Conservation (phyloP, 345 rosid genomes). For the Theobroma cacao region DNA sequence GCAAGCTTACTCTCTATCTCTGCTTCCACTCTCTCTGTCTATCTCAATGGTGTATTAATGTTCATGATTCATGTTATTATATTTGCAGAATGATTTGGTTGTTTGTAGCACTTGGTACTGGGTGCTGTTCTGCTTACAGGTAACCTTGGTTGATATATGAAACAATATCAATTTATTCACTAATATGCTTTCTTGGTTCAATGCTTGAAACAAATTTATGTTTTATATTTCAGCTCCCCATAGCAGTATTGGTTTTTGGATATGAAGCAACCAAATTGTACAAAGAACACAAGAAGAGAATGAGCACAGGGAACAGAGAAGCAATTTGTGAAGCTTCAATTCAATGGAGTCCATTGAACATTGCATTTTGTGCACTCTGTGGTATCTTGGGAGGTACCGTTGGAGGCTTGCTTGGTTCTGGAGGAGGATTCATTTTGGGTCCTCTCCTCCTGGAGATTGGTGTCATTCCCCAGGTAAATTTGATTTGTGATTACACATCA, state of each 20-base stretch:
- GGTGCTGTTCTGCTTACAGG: constrained; percentile 83
- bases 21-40: background rate
- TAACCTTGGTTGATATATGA: constrained; percentile 15
- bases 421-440: constrained; percentile 93
- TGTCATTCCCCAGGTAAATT: constrained; percentile 80
- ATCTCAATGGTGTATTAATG: background rate
- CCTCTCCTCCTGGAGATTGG: constrained; percentile 97
- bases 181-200: background rate
- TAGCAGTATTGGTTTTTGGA: constrained; percentile 56
- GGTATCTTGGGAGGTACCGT: constrained; percentile 84
- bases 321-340: constrained; percentile 84
- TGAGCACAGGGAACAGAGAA: constrained; percentile 60
- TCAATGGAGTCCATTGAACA: constrained; percentile 72
- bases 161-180: background rate
- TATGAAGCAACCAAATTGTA: constrained; percentile 65
- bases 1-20: constrained; percentile 25
- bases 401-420: constrained; percentile 93
- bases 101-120: constrained; percentile 75
- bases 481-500: background rate
- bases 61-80: constrained; percentile 10
- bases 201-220: background rate
- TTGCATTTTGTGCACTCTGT: constrained; percentile 79
- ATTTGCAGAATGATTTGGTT: constrained; percentile 63
- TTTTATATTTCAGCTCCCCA: constrained; percentile 53
- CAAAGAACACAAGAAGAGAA: constrained; percentile 56